Base-by-base conservation (phyloP, 768 basidiomycete genomes). In the Suillus variegatus region DNA sequence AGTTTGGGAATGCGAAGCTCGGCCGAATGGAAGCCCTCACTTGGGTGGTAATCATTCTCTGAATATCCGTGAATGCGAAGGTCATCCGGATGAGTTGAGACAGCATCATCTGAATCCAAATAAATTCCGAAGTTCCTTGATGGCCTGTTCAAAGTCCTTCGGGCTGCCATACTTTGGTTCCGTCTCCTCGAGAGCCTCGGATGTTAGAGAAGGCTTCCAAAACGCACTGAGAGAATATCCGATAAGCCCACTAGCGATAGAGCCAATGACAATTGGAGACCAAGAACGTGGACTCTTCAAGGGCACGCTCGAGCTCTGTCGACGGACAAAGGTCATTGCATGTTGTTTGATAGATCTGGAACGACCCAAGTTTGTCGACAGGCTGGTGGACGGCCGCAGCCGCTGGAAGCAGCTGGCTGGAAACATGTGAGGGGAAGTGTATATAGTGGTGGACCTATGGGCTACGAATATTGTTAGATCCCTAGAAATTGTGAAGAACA, bases 21-120 rank as follows among this genome's bases (percentile, higher is more conserved):
- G 18, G 9, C 40, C 25, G 25, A 58, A 61, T 7, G 46, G 25
- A 10, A 40, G 25, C 4, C 74, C 77, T 56, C 66, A 87, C 88
- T 82, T 60, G 81, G 80, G 70, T 84, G 79, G 64, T 87, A 78
- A 51, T 84, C 82, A 64, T 83, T 83, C 52, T 78, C 73, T 8
- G 87, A 87, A 67, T 81, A 82, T 1, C 89, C 89, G 70, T 90
- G 87, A 18, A 75, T 71, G 2, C 77, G 76, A 13, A 91, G 74
- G 60, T 86, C 84, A 32, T 83, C 83, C 3, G 77, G 74, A 69
- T 87, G 82, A 0, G 84, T 88, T 18, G 84, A 85, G 3, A 87
- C 81, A 13, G 73, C 60, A 32, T 76, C 77, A 22, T 74, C 72
- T 10, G 69, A 69, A 32, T 51, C 20, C 61, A 88, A 88, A 85